Percentiles rank a stretch among this genome's conserved stretches.
phyloP scores from a whole-genome alignment of 2,329 filamentous ascomycete genomes.

The Ceratocystis harringtonii region DNA sequence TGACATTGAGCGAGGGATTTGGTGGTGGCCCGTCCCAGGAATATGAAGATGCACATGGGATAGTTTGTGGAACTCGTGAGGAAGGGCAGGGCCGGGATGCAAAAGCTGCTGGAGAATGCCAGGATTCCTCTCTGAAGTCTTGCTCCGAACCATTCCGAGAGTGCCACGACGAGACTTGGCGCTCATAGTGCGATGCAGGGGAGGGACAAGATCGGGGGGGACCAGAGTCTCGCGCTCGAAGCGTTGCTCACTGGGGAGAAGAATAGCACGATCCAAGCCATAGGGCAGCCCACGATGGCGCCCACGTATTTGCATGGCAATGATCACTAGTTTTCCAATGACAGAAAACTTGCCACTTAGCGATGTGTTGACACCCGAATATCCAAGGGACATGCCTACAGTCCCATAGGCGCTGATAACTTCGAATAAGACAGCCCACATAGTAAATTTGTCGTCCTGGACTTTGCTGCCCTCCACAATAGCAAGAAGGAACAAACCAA shows the following conservation, averaged over 20 bases:
- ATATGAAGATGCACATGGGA: slow-evolving; percentile 11
- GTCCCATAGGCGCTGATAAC: slow-evolving; percentile 87
- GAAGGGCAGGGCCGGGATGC: slow-evolving; percentile 33
- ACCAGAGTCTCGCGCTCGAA: slow-evolving; percentile 39
- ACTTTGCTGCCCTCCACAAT: slow-evolving; percentile 71
- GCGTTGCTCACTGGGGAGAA: slow-evolving; percentile 42
- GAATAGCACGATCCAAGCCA: slow-evolving; percentile 46
- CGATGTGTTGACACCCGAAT: slow-evolving; percentile 57
- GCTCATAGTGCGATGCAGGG: slow-evolving; percentile 27
- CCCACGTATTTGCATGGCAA: slow-evolving; percentile 55
- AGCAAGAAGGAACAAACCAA: slow-evolving; percentile 82
- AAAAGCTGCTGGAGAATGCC: slow-evolving; percentile 34
- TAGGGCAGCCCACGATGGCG: slow-evolving; percentile 55
- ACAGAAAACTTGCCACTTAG: slow-evolving; percentile 70
- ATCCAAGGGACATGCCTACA: slow-evolving; percentile 80
- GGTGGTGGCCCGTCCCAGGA: slow-evolving; percentile 1
- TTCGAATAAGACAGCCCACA: slow-evolving; percentile 66
- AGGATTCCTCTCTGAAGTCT: slow-evolving; percentile 25
- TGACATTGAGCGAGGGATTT: slow-evolving; percentile 9
- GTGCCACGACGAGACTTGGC: slow-evolving; percentile 22
- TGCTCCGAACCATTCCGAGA: slow-evolving; percentile 11
- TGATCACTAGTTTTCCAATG: slow-evolving; percentile 54
- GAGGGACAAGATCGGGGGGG: slow-evolving; percentile 24
- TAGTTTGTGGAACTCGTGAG: slow-evolving; percentile 21
- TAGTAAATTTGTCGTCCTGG: slow-evolving; percentile 44